Evolutionary conservation across 345 rosid species (phyloP).

Genomic region (Gossypium australe): DNA sequence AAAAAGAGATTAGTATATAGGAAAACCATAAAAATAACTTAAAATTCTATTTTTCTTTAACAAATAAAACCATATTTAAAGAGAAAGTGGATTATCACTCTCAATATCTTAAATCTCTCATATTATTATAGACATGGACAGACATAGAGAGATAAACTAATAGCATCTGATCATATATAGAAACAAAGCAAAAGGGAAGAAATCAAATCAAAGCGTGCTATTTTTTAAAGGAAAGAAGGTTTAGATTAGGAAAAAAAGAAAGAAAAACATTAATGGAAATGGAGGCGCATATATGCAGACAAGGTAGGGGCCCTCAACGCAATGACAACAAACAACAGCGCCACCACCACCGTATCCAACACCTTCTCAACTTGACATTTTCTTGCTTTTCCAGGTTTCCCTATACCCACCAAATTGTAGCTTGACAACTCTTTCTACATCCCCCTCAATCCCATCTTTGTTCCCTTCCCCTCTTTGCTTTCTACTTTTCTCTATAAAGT

Average conservation of each 20-base stretch:
- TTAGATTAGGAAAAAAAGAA: not conserved
- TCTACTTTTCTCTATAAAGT: conserved; percentile 30
- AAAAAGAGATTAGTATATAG: too few species aligned
- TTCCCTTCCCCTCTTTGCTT: conserved; percentile 16
- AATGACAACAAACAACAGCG: conserved; percentile 18
- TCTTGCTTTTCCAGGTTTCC: not conserved
- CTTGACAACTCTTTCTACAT: not conserved
- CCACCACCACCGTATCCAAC: conserved; percentile 13
- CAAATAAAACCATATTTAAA: too few species aligned
- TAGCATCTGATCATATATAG: too few species aligned
- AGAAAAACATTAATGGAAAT: conserved; percentile 8
- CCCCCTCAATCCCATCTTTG: conserved; percentile 13
- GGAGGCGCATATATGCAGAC: conserved; percentile 33
- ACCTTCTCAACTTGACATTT: conserved; percentile 11
- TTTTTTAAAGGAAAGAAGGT: not conserved
- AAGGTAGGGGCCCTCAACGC: conserved; percentile 30
- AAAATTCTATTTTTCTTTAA: too few species aligned
- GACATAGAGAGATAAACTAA: too few species aligned
- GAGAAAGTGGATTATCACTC: too few species aligned
- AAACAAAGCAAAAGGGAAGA: not conserved
- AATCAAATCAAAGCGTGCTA: not conserved
- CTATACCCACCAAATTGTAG: not conserved
- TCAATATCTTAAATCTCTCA: too few species aligned
- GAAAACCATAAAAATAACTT: too few species aligned
- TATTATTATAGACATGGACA: too few species aligned